Base-by-base conservation (phyloP, 768 basidiomycete genomes). In the Phylloporus arenicola region DNA sequence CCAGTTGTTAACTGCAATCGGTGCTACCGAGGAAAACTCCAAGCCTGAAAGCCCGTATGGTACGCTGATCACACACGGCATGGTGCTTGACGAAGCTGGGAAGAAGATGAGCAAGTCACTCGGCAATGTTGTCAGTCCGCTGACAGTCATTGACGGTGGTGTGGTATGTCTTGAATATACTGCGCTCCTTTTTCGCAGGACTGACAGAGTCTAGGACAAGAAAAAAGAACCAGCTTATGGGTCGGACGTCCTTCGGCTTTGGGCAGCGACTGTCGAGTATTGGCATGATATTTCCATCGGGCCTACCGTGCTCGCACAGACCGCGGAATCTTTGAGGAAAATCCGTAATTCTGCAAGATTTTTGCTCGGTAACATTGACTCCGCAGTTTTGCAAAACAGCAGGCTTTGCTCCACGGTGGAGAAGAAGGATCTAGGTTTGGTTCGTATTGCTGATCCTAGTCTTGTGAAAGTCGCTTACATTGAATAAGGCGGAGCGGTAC, bases 71-170 rank as follows among this genome's bases (percentile, higher is more conserved):
- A 98, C 95, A 1, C 95, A 99, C 64, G 96, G 95, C 0, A 95
- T 99, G 83, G 90, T 96, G 4, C 78, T 97, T 6, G 96, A 98
- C 59, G 82, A 91, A 63, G 70, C 77, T 12, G 93, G 92, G 3
- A 83, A 84, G 72, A 82, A 92, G 71, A 99, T 99, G 95, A 97
- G 94, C 80, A 99, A 99, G 73, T 92, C 89, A 1, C 66, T 89
- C 9, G 95, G 95, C 0, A 99, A 99, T 60, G 83, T 96, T 22
- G 68, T 94, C 43, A 90, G 85, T 59, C 95, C 95, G 0, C 71
- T 88, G 73, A 80, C 80, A 0, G 74, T 98, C 50, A 80, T 96
- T 24, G 64, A 83, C 50, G 95, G 92, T 19, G 86, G 85, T 17
- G 68, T 78, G 70, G 92, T 93, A 55, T 12, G 77, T 68, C 29